Evolutionary conservation across 2,329 filamentous ascomycete genomes (phyloP), one percentile per base, ranked within the genome.

Genomic region (Seiridium unicorne): DNA sequence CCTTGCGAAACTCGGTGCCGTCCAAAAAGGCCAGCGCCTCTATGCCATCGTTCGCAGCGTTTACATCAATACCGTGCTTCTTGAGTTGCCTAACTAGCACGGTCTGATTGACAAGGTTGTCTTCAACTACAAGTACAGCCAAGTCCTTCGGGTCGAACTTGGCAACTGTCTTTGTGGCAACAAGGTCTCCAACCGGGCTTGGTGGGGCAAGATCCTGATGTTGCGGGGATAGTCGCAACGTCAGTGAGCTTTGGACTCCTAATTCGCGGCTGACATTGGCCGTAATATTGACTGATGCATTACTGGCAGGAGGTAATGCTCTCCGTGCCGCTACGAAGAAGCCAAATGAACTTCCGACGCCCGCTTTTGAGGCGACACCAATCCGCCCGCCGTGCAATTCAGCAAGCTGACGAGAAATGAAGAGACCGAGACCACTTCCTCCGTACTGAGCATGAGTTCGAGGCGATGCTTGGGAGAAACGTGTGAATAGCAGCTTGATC

Each of bases 41-140:
- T 2, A 87, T 76, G 4, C 87, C 87, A 66, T 90, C 87, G 44
- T 86, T 74, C 4, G 85, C 87, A 0, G 84, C 84, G 59, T 85
- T 84, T 3, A 86, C 85, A 3, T 78, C 78, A 60, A 88, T 81
- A 4, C 83, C 81, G 13, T 83, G 80, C 66, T 87, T 88, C 59
- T 78, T 78, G 4, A 90, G 75, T 69, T 87, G 88, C 55, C 86
- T 87, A n/a, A 88, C 74, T 1, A 89, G 73, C 46, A 88, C 87
- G 65, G 87, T 88, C 67, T 89, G 87, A 68, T 90, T 90, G 63
- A 89, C 87, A 3, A 81, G 76, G 66, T 90, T 89, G 67, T 90
- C 87, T 70, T 90, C 87, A 0, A 90, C 87, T 3, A 89, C 75
- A 6, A 89, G 74, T 2, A 90, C 81, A 44, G 81, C 81, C 60